These are phyloP conservation scores for Suhomyces xylopsoci DNA, from an alignment of 805 yeast genomes.

Conservation along the genomic window DNA sequence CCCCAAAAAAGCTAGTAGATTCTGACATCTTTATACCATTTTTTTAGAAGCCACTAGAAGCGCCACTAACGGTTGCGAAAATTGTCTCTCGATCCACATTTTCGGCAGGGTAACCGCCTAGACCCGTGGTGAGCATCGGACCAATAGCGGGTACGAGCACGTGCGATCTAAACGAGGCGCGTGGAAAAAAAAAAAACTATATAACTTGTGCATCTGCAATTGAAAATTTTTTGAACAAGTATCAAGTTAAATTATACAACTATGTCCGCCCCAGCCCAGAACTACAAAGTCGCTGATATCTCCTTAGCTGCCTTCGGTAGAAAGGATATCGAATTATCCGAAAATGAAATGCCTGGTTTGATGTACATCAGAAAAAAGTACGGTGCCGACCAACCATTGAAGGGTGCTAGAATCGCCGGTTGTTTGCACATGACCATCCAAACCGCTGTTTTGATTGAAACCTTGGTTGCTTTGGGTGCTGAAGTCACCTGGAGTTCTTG, in stretches of 20 bases:
- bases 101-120: background rate
- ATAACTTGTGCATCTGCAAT: background rate
- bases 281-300: slow-evolving; percentile 96
- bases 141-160: background rate
- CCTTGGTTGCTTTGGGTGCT: slow-evolving; percentile 95
- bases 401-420: slow-evolving; percentile 98
- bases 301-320: slow-evolving; percentile 99
- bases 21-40: too few species aligned
- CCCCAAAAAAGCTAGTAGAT: too few species aligned
- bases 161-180: slow-evolving; percentile 2
- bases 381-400: slow-evolving; percentile 89
- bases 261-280: slow-evolving; percentile 47
- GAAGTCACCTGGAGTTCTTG: slow-evolving; percentile 99
- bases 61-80: background rate
- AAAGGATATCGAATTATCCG: slow-evolving; percentile 98
- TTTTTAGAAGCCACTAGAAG: too few species aligned
- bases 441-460: slow-evolving; percentile 98
- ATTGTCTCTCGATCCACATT: background rate
- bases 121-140: background rate
- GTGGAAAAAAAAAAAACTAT: background rate
- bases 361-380: slow-evolving; percentile 95
- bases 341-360: slow-evolving; percentile 99
- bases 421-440: slow-evolving; percentile 99
- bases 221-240: slow-evolving; percentile 6
- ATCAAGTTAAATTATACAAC: slow-evolving; percentile 7